phyloP scores from a whole-genome alignment of 805 yeast species.

The Yamadazyma sp. region DNA sequence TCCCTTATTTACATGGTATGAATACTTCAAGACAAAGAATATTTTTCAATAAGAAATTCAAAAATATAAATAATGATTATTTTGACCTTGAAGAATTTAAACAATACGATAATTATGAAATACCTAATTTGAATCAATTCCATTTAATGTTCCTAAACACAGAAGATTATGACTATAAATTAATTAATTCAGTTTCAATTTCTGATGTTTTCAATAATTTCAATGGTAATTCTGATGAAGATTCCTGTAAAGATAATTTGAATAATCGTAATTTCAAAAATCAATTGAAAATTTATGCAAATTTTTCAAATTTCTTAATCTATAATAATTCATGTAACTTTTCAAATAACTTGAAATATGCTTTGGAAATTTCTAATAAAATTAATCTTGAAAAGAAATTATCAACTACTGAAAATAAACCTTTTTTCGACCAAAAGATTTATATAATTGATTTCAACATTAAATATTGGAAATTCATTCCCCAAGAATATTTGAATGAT shows the following conservation, averaged over 20 bases:
- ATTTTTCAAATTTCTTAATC: slow-evolving; percentile 29
- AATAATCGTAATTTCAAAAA: slow-evolving; percentile 28
- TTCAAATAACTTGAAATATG: slow-evolving; percentile 17
- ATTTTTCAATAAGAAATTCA: slow-evolving; percentile 21
- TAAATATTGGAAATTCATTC: slow-evolving; percentile 12
- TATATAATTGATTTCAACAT: slow-evolving; percentile 19
- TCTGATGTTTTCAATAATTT: slow-evolving; percentile 11
- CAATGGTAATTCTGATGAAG: background rate
- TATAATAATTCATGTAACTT: slow-evolving; percentile 23
- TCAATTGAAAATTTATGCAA: slow-evolving; percentile 30
- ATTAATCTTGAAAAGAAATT: slow-evolving; percentile 10
- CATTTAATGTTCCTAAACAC: slow-evolving; percentile 18
- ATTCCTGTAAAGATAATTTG: slow-evolving; percentile 8
- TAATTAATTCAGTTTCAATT: slow-evolving; percentile 17
- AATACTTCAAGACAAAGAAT: slow-evolving; percentile 23
- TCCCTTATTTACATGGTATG: slow-evolving; percentile 37
- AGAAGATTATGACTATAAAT: slow-evolving; percentile 6
- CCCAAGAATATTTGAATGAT: slow-evolving; percentile 9
- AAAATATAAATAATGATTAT: slow-evolving; percentile 6
- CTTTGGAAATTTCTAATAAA: slow-evolving; percentile 13
- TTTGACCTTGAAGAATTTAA: slow-evolving; percentile 7
- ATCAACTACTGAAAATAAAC: background rate
- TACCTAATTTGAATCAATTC: slow-evolving; percentile 12
- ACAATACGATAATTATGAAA: slow-evolving; percentile 4
- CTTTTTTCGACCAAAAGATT: slow-evolving; percentile 5